Evolutionary conservation across 1,284 basidiomycete genomes (phyloP), one percentile per base, ranked within the genome.

Genomic region (Irpex rosettiformis): DNA sequence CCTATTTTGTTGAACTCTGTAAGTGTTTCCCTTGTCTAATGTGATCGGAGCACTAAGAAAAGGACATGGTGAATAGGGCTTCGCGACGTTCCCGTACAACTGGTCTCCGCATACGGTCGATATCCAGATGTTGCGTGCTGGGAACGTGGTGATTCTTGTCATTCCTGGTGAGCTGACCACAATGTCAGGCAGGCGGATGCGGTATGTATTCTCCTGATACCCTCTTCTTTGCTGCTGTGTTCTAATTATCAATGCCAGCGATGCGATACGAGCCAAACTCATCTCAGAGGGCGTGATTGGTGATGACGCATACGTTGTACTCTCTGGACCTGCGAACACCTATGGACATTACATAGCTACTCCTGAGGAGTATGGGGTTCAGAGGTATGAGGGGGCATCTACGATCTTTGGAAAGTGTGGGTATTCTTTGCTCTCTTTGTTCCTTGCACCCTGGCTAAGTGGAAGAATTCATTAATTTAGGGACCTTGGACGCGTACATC

Each of bases 341-440:
- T 93, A 93, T 66, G 82, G 76, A 0, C 89, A 91, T 71, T 93
- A 92, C 67, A 77, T 92, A 55, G 76, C 87, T 1, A 93, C 91
- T 18, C 76, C 77, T 4, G 89, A 93, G 69, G 90, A 93, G 69
- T 92, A 91, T 70, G 72, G 76, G 13, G 76, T 89, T 3, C 91
- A 93, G 72, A 79, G 91, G 53, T 93, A 93, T 65, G 91, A 93
- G 72, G 91, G 91, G 33, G 88, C 89, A 0, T 91, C 88, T 43
- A 93, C 90, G 7, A 79, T 93, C 43, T 93, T 85, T 69, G 91
- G 91, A 28, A 85, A 80, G 59, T 82, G 90, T 89, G 61, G 66
- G 84, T 78, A 6, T 2, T 18, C 13, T 8, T n/a, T 37, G 29
- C 13, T 18, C 45, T 10, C 29, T 8, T 16, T 21, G 11, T 3